Conservation (phyloP, 164 flowering plant genomes). For the Litsea cubeba region DNA sequence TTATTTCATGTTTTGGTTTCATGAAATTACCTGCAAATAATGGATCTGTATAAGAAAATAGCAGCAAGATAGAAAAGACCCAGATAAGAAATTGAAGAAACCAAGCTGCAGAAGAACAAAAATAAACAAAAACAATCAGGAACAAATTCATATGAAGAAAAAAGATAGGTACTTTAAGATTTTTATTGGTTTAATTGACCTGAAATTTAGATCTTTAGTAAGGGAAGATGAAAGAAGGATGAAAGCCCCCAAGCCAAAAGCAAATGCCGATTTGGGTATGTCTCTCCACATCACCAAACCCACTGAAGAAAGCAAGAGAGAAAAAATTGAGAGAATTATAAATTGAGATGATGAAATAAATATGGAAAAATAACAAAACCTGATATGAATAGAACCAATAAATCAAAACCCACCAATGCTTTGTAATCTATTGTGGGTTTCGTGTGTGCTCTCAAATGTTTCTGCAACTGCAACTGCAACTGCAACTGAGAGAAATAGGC, state of each 20-base stretch:
- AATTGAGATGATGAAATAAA: background rate
- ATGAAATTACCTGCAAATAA: slow-evolving; percentile 53
- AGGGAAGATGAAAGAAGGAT: slow-evolving; percentile 57
- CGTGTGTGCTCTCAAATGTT: slow-evolving; percentile 17
- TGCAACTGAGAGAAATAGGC: slow-evolving; percentile 15
- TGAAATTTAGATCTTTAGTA: slow-evolving; percentile 67
- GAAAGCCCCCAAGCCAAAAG: slow-evolving; percentile 72
- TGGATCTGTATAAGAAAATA: slow-evolving; percentile 55
- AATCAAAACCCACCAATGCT: slow-evolving; percentile 46
- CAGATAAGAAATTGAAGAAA: slow-evolving; percentile 66
- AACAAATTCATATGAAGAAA: background rate
- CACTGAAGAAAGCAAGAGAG: slow-evolving; percentile 29
- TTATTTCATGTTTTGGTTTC: background rate
- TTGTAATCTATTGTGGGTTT: slow-evolving; percentile 47
- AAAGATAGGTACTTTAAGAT: background rate
- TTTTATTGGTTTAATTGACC: slow-evolving; percentile 33
- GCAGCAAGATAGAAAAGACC: slow-evolving; percentile 71
- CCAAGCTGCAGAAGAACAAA: slow-evolving; percentile 47
- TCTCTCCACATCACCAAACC: slow-evolving; percentile 95
- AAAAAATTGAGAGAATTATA: background rate
- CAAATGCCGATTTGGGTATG: slow-evolving; percentile 64
- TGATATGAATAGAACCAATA: background rate
- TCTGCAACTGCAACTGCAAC: slow-evolving; percentile 22
- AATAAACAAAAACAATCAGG: background rate
- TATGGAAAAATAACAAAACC: background rate